Evolutionary conservation across 805 yeast species (phyloP), one percentile per base, ranked within the genome.

Genomic region (Sugiyamaella floridensis): DNA sequence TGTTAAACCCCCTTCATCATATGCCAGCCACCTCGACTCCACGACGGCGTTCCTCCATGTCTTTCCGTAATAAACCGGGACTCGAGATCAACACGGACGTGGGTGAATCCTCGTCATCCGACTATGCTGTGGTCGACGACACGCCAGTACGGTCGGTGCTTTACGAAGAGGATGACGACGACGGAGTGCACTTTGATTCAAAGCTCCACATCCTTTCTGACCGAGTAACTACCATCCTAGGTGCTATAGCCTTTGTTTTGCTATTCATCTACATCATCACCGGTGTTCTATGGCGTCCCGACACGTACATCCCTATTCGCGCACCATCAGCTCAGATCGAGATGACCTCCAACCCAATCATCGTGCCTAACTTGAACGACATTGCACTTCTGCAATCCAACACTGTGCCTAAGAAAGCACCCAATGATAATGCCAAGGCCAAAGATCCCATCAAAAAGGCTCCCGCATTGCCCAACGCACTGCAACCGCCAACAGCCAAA

Each of bases 381-480:
- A 32, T 37, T 54, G 64, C 42, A 50, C 54, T 37, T 51, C 55
- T 19, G 59, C 57, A 22, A 45, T 48, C 12, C 52, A 48, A 47
- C 42, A 60, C 56, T 40, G 64, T 63, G 48, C 64, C 60, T 43
- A 64, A 61, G 42, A 61, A 64, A 56, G 69, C 69, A 1, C 69
- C 68, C 28, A 68, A 66, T 15, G 69, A 65, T 48, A 61, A 62
- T 53, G 52, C 50, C 34, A 55, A 55, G 16, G 53, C 40, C 37
- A 52, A 47, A 44, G 49, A 43, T 18, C 50, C 34, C 5, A 37
- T 19, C 47, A 45, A 45, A 19, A 32, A 15, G n/a, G 29, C 41
- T 6, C 20, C 51, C 8, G 47, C 51, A 9, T 47, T 45, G 16
- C 20, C 51, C 4, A 42, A 40, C 14, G 44, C 48, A 5, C 11